These are phyloP conservation scores for Ceratobasidium sp. DNA, from an alignment of 1,284 basidiomycete genomes.

Conservation along the genomic window DNA sequence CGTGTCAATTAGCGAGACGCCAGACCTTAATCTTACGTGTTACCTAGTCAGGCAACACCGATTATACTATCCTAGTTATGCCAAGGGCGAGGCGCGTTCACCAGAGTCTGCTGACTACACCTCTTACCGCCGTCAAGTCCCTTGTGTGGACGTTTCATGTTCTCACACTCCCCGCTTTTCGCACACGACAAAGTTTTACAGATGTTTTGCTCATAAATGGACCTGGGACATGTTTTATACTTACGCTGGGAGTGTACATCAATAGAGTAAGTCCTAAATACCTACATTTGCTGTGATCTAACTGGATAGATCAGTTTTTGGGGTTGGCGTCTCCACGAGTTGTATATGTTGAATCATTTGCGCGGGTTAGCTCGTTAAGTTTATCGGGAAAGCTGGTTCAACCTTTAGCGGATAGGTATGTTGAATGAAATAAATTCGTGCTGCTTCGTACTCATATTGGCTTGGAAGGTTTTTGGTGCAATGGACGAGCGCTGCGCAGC, in stretches of 20 bases:
- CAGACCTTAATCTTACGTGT: neutral
- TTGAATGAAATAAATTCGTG: slow-evolving; percentile 47
- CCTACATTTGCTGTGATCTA: neutral
- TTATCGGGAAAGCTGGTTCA: slow-evolving; percentile 87
- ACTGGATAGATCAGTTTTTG: slow-evolving; percentile 70
- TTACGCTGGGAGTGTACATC: slow-evolving; percentile 80
- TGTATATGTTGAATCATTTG: slow-evolving; percentile 96
- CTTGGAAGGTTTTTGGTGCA: slow-evolving; percentile 82
- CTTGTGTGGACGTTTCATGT: slow-evolving; percentile 71
- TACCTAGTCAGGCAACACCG: slow-evolving; percentile 33
- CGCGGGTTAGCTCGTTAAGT: slow-evolving; percentile 86
- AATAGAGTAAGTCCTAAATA: slow-evolving; percentile 74
- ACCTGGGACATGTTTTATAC: slow-evolving; percentile 91
- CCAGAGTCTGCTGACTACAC: slow-evolving; percentile 79
- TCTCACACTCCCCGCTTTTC: slow-evolving; percentile 67
- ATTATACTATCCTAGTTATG: slow-evolving; percentile 69
- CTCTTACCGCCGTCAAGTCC: slow-evolving; percentile 74
- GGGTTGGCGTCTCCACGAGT: slow-evolving; percentile 79
- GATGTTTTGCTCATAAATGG: slow-evolving; percentile 94
- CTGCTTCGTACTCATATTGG: slow-evolving; percentile 13
- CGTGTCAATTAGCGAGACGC: neutral
- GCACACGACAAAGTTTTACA: slow-evolving; percentile 64
- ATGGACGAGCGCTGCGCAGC: slow-evolving; percentile 76
- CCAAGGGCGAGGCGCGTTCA: slow-evolving; percentile 90
- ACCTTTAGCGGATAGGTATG: slow-evolving; percentile 84